Evolutionary conservation across 2,329 filamentous ascomycete genomes (phyloP).

Genomic region (Botrytis byssoidea): DNA sequence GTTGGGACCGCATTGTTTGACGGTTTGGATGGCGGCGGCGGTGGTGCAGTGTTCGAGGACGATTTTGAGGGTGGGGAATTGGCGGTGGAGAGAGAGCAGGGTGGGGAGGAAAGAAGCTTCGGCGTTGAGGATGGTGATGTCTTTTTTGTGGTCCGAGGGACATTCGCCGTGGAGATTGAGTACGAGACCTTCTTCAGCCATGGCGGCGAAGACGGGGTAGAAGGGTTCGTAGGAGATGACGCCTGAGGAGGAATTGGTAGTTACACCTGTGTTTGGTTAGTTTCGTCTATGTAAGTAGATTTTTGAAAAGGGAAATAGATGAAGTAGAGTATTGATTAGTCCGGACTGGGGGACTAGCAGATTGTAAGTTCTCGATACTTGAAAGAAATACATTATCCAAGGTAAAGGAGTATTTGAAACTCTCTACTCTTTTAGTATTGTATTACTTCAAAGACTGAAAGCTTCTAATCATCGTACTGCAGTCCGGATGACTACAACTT

Average conservation of each 20-base stretch:
- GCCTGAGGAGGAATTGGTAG: slow-evolving; percentile 67
- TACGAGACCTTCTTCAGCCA: slow-evolving; percentile 79
- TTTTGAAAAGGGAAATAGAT: not conserved
- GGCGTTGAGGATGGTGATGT: slow-evolving; percentile 38
- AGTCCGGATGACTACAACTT: not conserved
- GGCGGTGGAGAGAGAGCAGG: slow-evolving; percentile 66
- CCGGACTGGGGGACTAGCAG: not conserved
- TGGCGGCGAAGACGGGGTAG: slow-evolving; percentile 76
- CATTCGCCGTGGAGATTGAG: slow-evolving; percentile 88
- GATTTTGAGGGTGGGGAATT: slow-evolving; percentile 69
- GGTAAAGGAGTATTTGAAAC: not conserved
- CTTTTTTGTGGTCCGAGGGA: slow-evolving; percentile 41
- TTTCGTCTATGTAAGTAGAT: slow-evolving; percentile 49
- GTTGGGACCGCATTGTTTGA: slow-evolving; percentile 70
- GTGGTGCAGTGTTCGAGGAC: slow-evolving; percentile 86
- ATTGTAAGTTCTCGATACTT: not conserved
- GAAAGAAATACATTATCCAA: not conserved
- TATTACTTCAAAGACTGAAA: not conserved
- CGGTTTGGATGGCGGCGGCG: slow-evolving; percentile 73
- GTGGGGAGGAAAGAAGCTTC: slow-evolving; percentile 79
- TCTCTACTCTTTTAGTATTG: not conserved
- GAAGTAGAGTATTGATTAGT: not conserved
- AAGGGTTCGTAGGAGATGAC: slow-evolving; percentile 68
- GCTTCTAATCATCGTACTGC: not conserved
- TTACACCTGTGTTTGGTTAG: slow-evolving; percentile 51